Evolutionary conservation across 257 asterid species (phyloP), one percentile per base, ranked within the genome.

Genomic region (Buddleja alternifolia): DNA sequence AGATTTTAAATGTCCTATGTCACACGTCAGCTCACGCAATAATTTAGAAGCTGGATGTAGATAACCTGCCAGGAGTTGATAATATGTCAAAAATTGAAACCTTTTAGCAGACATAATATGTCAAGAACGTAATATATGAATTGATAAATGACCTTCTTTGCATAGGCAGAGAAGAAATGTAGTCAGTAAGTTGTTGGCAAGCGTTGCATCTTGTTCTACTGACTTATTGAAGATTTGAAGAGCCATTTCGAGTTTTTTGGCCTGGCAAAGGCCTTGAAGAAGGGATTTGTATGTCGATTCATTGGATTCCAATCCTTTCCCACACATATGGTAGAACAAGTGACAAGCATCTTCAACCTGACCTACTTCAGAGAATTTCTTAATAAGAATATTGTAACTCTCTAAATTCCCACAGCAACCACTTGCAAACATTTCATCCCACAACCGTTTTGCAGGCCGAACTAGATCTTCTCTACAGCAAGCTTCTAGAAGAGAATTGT

Each of bases 361-460:
- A 7, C 90, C 92, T 10, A 72, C 72, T 75, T 81, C 85, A 19
- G 82, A 79, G 23, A 86, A 80, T 69, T 83, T 90, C 7, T 56
- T 73, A 34, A 90, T 84, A 11, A 93, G 85, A 45, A 90, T 82
- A 37, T 60, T 75, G 73, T 85, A 90, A 7, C 88, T 86, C 75
- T 72, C 81, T 73, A 77, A 60, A 74, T 90, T 83, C 34, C 93
- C 96, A 72, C 74, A 66, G 69, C 93, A 90, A 32, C 94, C 92
- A 81, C 84, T 81, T 41, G 89, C 75, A 78, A 93, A 90, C 98
- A 93, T 93, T 82, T 93, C 97, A 65, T 93, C 97, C 96, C 97
- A 90, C 39, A 93, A 71, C 66, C 95, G 84, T 73, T 81, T 90
- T 23, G 98, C 98, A 6, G 97, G 97, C 42, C 93, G 91, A 10